Evolutionary conservation across 805 yeast genomes (phyloP), one percentile per base, ranked within the genome.

Genomic region (Lipomyces chichibuensis): DNA sequence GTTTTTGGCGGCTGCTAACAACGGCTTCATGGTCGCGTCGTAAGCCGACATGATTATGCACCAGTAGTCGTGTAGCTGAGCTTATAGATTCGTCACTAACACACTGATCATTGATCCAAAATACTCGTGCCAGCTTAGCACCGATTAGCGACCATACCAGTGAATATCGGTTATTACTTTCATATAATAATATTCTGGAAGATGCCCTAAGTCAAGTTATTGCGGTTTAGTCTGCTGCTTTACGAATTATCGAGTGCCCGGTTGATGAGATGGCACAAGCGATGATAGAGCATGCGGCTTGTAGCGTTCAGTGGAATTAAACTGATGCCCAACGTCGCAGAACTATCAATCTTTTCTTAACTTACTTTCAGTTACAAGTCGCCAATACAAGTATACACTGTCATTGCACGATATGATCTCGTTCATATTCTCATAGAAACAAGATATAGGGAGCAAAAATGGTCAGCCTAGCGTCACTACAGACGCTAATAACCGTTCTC

Each of bases 1-100:
- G 14, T 5, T 33, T 5, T 29, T 23, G 20, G 68, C 68, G 9
- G 58, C 63, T 29, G 59, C 60, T 8, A 65, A 32, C 51, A 65
- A 55, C 49, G 63, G 65, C 37, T 46, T 43, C 63, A 65, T 46
- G 25, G 67, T 54, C 8, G n/a, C 20, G 39, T 59, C 60, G 57
- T 54, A 64, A 33, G 32, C 59, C 25, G 49, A 43, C 49, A 43
- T 43, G 23, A 43, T 43, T 17, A n/a, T 43, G 49, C 25, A 13
- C 11, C 14, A 17, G n/a, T 43, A 14, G 49, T 43, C 20, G 20
- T 2, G 4, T 37, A 37, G 43, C 43, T 29, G 32, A 29, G 32
- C 32, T 29, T 29, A 13, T 9, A 2, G 1, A 37, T 13, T 5
- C 43, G 43, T 14, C 43, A 37, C 43, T 37, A 6, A 37, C n/a